A percentile compares a stretch with the other conserved stretches of the same genome.
Evolutionary conservation across 371 early-diverging fungal species (phyloP).

Genomic region (Blakeslea trispora): DNA sequence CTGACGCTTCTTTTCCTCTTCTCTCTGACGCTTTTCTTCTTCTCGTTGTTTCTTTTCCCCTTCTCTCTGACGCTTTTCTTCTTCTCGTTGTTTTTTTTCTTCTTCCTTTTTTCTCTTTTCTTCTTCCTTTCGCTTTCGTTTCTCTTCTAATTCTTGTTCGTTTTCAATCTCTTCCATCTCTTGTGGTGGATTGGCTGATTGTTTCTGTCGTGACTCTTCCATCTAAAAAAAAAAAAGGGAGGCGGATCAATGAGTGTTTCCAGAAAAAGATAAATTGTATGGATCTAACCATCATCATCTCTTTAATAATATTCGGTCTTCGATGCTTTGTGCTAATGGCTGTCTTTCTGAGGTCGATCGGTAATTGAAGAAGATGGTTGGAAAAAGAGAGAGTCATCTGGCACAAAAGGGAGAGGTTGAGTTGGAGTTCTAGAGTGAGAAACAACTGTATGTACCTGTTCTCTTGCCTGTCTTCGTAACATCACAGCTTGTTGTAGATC

Average conservation of each 20-base stretch:
- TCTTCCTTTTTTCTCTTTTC: conserved; percentile 31
- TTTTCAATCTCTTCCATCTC: neutral
- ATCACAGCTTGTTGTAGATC: conserved; percentile 31
- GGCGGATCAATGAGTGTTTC: no score
- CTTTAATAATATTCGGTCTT: conserved; percentile 4
- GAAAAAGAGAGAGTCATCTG: conserved; percentile 30
- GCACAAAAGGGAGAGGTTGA: no score
- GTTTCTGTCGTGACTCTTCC: conserved; percentile 4
- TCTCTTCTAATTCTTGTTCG: conserved; percentile 5
- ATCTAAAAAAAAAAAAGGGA: no score
- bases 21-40: conserved; percentile 23
- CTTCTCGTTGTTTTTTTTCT: conserved; percentile 30
- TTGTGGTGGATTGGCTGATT: neutral
- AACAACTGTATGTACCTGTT: conserved; percentile 2
- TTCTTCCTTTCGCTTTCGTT: conserved; percentile 19
- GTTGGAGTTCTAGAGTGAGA: no score
- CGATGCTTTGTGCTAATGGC: conserved; percentile 22
- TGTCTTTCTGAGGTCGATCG: conserved; percentile 3
- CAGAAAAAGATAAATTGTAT: no score
- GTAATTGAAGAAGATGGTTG: conserved; percentile 5
- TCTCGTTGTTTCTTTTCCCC: conserved; percentile 41
- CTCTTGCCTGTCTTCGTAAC: conserved; percentile 30
- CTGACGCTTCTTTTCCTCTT: conserved; percentile 5
- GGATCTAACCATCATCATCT: neutral
- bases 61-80: conserved; percentile 34